Evolutionary conservation across 805 yeast genomes (phyloP).

Genomic region (Lipomyces sp.): DNA sequence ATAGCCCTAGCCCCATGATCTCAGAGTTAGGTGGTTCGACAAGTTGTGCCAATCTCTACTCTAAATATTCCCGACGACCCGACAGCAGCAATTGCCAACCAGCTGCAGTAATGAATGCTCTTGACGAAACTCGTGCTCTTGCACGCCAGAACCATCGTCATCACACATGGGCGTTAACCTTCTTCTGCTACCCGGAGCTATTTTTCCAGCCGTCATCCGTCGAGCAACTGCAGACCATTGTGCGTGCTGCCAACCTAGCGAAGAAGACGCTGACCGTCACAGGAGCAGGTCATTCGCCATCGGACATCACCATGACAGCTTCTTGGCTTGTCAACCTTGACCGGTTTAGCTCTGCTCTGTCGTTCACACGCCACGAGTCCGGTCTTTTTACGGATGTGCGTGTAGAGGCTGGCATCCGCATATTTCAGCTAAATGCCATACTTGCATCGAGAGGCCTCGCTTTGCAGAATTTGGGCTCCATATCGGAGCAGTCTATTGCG

Average conservation of each 20-base stretch:
- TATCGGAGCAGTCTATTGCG: conserved; percentile 87
- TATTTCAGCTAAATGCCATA: conserved; percentile 67
- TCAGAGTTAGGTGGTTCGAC: too few species aligned
- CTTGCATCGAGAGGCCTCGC: conserved; percentile 67
- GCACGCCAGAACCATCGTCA: conserved; percentile 49
- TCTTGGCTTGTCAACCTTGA: conserved; percentile 83
- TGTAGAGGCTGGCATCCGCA: conserved; percentile 89
- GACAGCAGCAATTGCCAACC: too few species aligned
- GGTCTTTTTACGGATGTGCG: conserved; percentile 80
- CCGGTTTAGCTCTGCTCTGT: conserved; percentile 57
- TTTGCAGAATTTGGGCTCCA: conserved; percentile 88
- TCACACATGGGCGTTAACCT: conserved; percentile 89
- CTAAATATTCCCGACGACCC: too few species aligned
- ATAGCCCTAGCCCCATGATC: too few species aligned
- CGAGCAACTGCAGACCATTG: conserved; percentile 66
- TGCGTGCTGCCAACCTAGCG: conserved; percentile 57
- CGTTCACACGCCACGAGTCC: conserved; percentile 48
- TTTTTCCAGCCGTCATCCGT: conserved; percentile 72
- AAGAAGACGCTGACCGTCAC: conserved; percentile 73
- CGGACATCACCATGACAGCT: conserved; percentile 76
- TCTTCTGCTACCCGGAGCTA: conserved; percentile 67
- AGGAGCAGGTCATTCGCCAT: conserved; percentile 95
- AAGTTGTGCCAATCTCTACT: too few species aligned
- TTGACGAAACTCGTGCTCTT: conserved; percentile 31
- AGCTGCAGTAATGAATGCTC: too few species aligned